Evolutionary conservation across 805 yeast species (phyloP).

Genomic region (Saccharomyces kudriavzevii): DNA sequence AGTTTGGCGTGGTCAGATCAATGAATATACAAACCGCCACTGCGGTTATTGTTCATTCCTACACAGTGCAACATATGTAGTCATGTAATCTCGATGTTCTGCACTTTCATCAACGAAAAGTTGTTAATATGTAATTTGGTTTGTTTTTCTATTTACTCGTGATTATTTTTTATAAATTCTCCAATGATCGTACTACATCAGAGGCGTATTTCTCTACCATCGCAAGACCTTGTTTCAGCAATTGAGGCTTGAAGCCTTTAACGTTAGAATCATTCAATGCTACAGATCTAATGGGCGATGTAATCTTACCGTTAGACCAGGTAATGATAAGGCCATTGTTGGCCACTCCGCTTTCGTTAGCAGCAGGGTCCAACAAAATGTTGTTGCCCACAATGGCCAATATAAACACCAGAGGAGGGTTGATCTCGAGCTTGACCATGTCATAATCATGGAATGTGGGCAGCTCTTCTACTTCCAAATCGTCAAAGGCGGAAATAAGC

Average conservation of each 20-base stretch:
- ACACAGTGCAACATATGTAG: slow-evolving; percentile 41
- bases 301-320: slow-evolving; percentile 58
- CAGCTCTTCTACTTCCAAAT: slow-evolving; percentile 66
- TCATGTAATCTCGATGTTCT: neutral
- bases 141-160: neutral
- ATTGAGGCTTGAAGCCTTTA: slow-evolving; percentile 45
- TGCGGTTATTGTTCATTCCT: slow-evolving; percentile 88
- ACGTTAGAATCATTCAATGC: slow-evolving; percentile 44
- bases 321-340: slow-evolving; percentile 76
- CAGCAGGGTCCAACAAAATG: slow-evolving; percentile 71
- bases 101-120: neutral
- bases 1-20: slow-evolving; percentile 83
- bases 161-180: slow-evolving; percentile 23
- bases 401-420: slow-evolving; percentile 66
- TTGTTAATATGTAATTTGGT: neutral
- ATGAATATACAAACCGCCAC: slow-evolving; percentile 97
- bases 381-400: slow-evolving; percentile 66
- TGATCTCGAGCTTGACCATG: slow-evolving; percentile 51
- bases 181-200: slow-evolving; percentile 52
- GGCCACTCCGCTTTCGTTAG: slow-evolving; percentile 80
- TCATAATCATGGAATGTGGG: slow-evolving; percentile 85
- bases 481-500: slow-evolving; percentile 59
- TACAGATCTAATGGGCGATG: slow-evolving; percentile 67
- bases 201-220: slow-evolving; percentile 56
- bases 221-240: slow-evolving; percentile 46